A percentile compares a stretch with the other conserved stretches of the same genome.
These are phyloP conservation scores for Puccinia sorghi DNA, from an alignment of 1,284 basidiomycete genomes.

Conservation along the genomic window DNA sequence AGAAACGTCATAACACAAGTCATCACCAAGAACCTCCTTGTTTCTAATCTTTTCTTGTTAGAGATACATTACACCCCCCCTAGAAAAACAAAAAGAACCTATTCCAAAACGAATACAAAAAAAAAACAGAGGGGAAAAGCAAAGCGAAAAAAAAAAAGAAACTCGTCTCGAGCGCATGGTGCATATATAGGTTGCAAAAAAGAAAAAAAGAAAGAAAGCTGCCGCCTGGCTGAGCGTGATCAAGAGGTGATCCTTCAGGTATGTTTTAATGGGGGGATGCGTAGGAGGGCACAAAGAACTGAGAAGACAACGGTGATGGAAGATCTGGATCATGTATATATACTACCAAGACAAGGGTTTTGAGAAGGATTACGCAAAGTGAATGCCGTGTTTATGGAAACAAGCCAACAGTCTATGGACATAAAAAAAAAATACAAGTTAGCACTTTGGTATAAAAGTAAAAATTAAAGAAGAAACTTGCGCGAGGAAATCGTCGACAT, in stretches of 20 bases:
- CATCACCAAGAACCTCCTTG: too few relatives aligned
- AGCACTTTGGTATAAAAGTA: not conserved
- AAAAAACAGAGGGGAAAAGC: not conserved
- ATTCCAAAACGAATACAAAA: not conserved
- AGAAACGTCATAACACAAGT: not conserved
- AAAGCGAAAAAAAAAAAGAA: not conserved
- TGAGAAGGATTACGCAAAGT: conserved; percentile 22
- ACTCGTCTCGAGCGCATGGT: not conserved
- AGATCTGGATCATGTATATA: not conserved
- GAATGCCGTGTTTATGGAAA: conserved; percentile 49
- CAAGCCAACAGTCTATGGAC: conserved; percentile 32
- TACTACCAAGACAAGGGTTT: not conserved
- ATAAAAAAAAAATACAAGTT: not conserved
- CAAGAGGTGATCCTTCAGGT: too few relatives aligned
- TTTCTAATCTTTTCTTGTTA: too few relatives aligned
- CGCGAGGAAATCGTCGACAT: conserved; percentile 75
- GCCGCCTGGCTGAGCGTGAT: too few relatives aligned
- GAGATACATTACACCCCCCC: not conserved
- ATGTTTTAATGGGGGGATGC: not conserved
- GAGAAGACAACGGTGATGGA: too few relatives aligned
- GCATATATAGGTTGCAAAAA: not conserved
- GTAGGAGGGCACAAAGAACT: not conserved
- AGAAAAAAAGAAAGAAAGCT: too few relatives aligned
- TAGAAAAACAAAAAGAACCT: not conserved
- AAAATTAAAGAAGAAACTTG: not conserved